Conservation (phyloP, 2,329 filamentous ascomycete genomes). For the Paradendryphiella salina region DNA sequence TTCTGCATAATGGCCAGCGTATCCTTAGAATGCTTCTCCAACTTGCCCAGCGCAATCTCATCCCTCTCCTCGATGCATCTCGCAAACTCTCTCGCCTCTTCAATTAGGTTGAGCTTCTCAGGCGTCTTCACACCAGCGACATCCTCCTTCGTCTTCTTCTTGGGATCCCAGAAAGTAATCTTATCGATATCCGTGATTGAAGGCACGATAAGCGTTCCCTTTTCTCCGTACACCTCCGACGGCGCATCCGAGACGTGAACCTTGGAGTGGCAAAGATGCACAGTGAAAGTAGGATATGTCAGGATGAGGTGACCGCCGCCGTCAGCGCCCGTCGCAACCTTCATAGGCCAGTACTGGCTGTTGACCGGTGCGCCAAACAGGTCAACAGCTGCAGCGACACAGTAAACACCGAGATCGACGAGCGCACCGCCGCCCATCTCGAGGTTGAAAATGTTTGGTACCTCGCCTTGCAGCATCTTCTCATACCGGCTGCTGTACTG, state of each 20-base stretch:
- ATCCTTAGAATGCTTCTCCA: conserved; percentile 49
- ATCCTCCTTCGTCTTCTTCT: conserved; percentile 49
- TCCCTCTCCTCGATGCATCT: conserved; percentile 50
- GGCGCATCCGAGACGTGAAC: conserved; percentile 51
- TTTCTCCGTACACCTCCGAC: conserved; percentile 53
- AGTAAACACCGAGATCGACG: conserved; percentile 56
- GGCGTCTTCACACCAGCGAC: conserved; percentile 45
- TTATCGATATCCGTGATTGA: conserved; percentile 52
- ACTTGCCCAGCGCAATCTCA: conserved; percentile 39
- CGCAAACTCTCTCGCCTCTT: conserved; percentile 54
- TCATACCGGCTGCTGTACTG: conserved; percentile 54
- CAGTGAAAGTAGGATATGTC: conserved; percentile 51
- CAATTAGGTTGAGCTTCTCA: conserved; percentile 50
- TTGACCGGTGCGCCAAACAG: conserved; percentile 52
- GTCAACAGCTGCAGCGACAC: conserved; percentile 52
- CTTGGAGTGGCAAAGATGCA: conserved; percentile 51
- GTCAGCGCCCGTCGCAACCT: conserved; percentile 52
- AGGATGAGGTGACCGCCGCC: conserved; percentile 52
- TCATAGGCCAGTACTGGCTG: conserved; percentile 50
- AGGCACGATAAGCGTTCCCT: conserved; percentile 52
- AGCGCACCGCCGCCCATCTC: conserved; percentile 53
- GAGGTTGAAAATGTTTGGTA: conserved; percentile 55
- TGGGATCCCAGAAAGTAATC: conserved; percentile 49
- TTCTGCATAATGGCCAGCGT: conserved; percentile 51
- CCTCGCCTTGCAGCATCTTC: conserved; percentile 52